Conservation (phyloP, 192 early-diverging fungal genomes). For the Podila horticola region DNA sequence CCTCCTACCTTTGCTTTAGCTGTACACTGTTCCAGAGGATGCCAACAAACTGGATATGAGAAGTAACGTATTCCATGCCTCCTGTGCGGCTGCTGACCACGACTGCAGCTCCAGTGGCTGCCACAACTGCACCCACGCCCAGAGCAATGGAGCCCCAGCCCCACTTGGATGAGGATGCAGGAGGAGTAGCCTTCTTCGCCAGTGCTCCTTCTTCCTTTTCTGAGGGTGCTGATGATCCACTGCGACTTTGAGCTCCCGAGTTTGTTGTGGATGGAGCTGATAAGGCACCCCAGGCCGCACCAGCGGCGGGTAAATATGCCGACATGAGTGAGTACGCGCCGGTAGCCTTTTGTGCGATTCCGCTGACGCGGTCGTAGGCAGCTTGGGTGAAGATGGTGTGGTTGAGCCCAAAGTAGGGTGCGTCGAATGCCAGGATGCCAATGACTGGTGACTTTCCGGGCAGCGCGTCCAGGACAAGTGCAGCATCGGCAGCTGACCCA, state of each 20-base stretch:
- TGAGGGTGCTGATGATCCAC: conserved; percentile 1
- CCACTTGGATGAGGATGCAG: conserved; percentile 46
- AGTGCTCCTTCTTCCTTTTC: conserved; percentile 15
- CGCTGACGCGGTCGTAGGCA: conserved; percentile 46
- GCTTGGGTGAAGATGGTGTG: conserved; percentile 47
- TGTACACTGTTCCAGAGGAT: conserved; percentile 54
- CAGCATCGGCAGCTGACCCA: conserved; percentile 59
- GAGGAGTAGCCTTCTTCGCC: not conserved
- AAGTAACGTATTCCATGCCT: conserved; percentile 47
- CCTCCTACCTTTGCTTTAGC: conserved; percentile 52
- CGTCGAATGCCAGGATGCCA: conserved; percentile 66
- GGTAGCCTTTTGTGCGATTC: conserved; percentile 40
- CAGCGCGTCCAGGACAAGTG: conserved; percentile 31
- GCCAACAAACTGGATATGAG: conserved; percentile 63
- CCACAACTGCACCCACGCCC: conserved; percentile 51
- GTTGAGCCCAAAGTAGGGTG: conserved; percentile 64
- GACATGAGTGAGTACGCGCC: conserved; percentile 25
- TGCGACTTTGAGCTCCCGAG: not conserved
- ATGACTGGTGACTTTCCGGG: conserved; percentile 38
- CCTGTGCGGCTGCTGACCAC: conserved; percentile 44
- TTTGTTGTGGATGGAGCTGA: not conserved
- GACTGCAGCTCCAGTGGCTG: conserved; percentile 53
- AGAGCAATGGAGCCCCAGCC: conserved; percentile 52
- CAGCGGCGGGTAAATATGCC: conserved; percentile 16
- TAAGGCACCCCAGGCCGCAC: conserved; percentile 10